Conservation (phyloP, 352 stramenopile genomes). For the Pythium folliculosum region DNA sequence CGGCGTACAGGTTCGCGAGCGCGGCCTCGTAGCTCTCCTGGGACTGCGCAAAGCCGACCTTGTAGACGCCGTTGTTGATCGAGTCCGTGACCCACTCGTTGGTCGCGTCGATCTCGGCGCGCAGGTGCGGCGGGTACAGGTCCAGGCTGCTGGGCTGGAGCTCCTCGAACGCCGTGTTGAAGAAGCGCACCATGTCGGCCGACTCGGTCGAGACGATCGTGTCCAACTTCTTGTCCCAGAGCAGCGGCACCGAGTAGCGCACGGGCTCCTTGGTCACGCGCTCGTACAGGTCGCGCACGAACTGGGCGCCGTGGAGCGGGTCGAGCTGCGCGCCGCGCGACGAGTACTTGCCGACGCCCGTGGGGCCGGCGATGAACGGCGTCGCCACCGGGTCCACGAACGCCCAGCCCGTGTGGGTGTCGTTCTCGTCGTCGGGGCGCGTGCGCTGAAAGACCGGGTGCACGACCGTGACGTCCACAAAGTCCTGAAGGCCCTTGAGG, state of each 20-base stretch:
- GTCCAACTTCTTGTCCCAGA: constrained; percentile 93
- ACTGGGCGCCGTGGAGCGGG: constrained; percentile 63
- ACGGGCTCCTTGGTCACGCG: constrained; percentile 48
- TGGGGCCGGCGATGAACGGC: constrained; percentile 32
- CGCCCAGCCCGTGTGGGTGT: constrained; percentile 82
- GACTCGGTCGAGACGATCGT: constrained; percentile 97
- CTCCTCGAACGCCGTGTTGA: constrained; percentile 92
- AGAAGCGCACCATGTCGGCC: constrained; percentile 94
- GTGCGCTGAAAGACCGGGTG: constrained; percentile 54
- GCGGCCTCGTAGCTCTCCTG: constrained; percentile 89
- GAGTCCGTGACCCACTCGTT: constrained; percentile 92
- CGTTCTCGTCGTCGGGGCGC: constrained; percentile 36
- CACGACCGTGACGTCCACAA: constrained; percentile 87
- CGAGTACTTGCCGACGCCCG: constrained; percentile 41
- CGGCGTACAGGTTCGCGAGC: constrained; percentile 77
- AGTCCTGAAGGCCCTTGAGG: constrained; percentile 92
- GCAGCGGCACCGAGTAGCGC: constrained; percentile 93
- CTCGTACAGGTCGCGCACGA: constrained; percentile 89
- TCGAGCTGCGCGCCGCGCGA: constrained; percentile 48
- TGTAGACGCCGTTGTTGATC: constrained; percentile 93
- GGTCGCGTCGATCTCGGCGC: constrained; percentile 75
- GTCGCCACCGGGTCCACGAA: constrained; percentile 64
- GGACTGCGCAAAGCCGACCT: constrained; percentile 51
- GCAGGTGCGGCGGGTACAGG: constrained; percentile 84
- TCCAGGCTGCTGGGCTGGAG: constrained; percentile 79